phyloP scores from a whole-genome alignment of 192 early-diverging fungal genomes.

The Gaertneriomyces semiglobifer region DNA sequence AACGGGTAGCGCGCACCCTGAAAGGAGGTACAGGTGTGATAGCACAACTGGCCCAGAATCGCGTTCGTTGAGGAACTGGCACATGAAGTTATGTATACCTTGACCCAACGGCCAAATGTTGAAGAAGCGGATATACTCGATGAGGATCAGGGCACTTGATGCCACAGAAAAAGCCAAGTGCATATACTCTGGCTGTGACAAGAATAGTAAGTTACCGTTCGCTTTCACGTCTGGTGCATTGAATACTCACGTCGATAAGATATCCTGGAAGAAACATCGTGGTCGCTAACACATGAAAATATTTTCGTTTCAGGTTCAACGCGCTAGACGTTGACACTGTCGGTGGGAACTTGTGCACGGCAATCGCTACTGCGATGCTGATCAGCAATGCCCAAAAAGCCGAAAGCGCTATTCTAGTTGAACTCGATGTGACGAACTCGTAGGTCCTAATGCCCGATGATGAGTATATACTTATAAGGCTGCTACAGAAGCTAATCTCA shows the following conservation, averaged over 20 bases:
- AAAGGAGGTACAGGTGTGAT: constrained; percentile 82
- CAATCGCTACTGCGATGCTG: constrained; percentile 38
- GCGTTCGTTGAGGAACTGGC: constrained; percentile 77
- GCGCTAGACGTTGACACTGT: constrained; percentile 1
- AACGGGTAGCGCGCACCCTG: constrained; percentile 87
- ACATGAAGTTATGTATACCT: constrained; percentile 67
- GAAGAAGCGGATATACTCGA: constrained; percentile 79
- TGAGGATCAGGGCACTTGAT: constrained; percentile 62
- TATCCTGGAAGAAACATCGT: constrained; percentile 84
- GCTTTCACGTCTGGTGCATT: neutral
- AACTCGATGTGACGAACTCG: constrained; percentile 13
- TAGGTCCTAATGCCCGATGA: constrained; percentile 4
- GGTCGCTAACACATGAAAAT: constrained; percentile 78
- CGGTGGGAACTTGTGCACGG: constrained; percentile 11
- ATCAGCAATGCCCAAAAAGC: constrained; percentile 49
- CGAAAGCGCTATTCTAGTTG: constrained; percentile 34
- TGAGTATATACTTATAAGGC: too few species aligned
- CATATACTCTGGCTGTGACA: constrained; percentile 63
- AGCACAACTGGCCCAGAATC: constrained; percentile 81
- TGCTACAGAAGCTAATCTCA: constrained; percentile 12
- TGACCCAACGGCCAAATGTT: constrained; percentile 64
- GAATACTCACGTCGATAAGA: constrained; percentile 56
- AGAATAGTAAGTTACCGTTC: neutral
- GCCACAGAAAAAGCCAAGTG: constrained; percentile 80
- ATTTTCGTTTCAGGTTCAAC: constrained; percentile 66